These are phyloP conservation scores for Barnettozyma vustinii DNA, from an alignment of 805 yeast genomes.

Conservation along the genomic window DNA sequence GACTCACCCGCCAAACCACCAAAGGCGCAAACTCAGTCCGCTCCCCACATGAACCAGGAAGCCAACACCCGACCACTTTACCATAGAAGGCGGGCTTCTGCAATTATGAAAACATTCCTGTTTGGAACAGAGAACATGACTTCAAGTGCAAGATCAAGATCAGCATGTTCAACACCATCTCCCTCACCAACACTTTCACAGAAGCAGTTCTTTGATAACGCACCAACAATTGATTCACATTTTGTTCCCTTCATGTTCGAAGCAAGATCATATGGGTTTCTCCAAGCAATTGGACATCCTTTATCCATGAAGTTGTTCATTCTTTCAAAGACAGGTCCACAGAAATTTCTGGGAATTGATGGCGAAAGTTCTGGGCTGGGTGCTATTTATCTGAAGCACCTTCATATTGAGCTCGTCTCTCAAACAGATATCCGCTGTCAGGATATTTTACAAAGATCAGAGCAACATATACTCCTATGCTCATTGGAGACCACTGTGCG, in stretches of 20 bases:
- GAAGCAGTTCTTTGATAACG: slow-evolving; percentile 1
- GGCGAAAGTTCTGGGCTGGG: slow-evolving; percentile 47
- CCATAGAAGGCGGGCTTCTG: background rate
- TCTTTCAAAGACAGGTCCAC: slow-evolving; percentile 19
- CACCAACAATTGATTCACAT: slow-evolving; percentile 6
- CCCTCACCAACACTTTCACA: background rate
- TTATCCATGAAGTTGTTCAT: slow-evolving; percentile 23
- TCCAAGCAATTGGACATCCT: slow-evolving; percentile 9
- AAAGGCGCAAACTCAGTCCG: background rate
- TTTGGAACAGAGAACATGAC: background rate
- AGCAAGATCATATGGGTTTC: slow-evolving; percentile 12
- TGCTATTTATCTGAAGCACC: slow-evolving; percentile 35
- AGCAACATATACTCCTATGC: background rate
- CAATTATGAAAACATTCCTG: background rate
- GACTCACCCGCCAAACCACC: slow-evolving; percentile 1
- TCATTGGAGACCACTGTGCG: background rate
- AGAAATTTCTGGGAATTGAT: slow-evolving; percentile 27
- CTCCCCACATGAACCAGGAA: background rate
- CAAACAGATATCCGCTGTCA: slow-evolving; percentile 19
- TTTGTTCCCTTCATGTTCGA: slow-evolving; percentile 13
- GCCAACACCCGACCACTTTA: background rate
- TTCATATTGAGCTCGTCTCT: slow-evolving; percentile 26
- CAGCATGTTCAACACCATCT: slow-evolving; percentile 1
- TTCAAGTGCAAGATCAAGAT: background rate
- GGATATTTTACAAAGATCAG: slow-evolving; percentile 6